Conservation (phyloP, 2,329 filamentous ascomycete genomes). For the Trichoderma citrinoviride region DNA sequence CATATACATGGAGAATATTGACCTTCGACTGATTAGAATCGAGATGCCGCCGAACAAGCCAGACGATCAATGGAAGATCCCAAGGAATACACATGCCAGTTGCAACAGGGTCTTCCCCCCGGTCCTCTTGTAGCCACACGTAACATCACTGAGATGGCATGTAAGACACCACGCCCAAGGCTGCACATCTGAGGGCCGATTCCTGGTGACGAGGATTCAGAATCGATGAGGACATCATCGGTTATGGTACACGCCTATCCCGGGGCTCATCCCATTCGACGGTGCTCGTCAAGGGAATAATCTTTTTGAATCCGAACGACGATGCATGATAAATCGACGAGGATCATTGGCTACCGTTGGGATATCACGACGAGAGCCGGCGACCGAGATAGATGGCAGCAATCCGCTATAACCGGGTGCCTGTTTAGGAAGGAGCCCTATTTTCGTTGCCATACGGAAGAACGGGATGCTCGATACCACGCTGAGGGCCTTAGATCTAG, state of each 20-base stretch:
- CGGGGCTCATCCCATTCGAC: background rate
- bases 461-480: constrained; percentile 25
- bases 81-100: constrained; percentile 29
- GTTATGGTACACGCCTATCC: background rate
- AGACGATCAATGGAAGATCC: constrained; percentile 23
- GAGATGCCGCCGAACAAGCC: background rate
- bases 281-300: background rate
- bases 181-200: constrained; percentile 10
- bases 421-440: background rate
- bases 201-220: background rate
- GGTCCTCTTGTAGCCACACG: constrained; percentile 1
- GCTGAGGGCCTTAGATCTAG: constrained; percentile 1
- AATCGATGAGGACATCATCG: background rate
- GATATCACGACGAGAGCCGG: background rate
- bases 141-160: constrained; percentile 25
- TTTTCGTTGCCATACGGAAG: constrained; percentile 24
- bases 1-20: constrained; percentile 14
- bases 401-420: background rate
- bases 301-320: background rate
- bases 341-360: background rate
- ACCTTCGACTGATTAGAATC: background rate
- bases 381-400: background rate
- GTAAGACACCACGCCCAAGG: constrained; percentile 22
- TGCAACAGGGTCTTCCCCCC: constrained; percentile 5
- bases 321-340: background rate